Conservation (phyloP, 805 yeast genomes). For the Ogataea pilisensis region DNA sequence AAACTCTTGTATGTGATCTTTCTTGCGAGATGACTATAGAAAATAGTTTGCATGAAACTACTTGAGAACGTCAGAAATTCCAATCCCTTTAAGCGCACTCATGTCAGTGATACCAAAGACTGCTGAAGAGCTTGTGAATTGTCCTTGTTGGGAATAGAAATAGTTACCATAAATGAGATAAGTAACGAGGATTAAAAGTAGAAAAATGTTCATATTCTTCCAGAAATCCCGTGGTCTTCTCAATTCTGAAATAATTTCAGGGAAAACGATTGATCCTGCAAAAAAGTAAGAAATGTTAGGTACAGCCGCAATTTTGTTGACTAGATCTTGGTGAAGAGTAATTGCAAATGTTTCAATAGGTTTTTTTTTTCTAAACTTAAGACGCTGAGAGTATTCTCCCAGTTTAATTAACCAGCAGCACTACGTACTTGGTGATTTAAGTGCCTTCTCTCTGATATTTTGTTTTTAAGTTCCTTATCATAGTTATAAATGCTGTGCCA, state of each 20-base stretch:
- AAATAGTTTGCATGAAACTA: constrained; percentile 40
- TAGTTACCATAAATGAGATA: constrained; percentile 41
- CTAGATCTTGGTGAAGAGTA: constrained; percentile 15
- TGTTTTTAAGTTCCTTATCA: too few species aligned
- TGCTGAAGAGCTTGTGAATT: constrained; percentile 40
- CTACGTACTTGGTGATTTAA: constrained; percentile 18
- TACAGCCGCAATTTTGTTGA: constrained; percentile 34
- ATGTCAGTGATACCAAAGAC: constrained; percentile 37
- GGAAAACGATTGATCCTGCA: constrained; percentile 49
- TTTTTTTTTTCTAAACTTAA: constrained; percentile 14
- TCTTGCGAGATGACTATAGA: constrained; percentile 44
- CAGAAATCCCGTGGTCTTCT: constrained; percentile 44
- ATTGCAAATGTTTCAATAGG: constrained; percentile 10
- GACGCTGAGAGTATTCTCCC: constrained; percentile 16
- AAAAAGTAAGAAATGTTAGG: constrained; percentile 45
- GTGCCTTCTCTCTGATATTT: too few species aligned
- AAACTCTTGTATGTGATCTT: constrained; percentile 42
- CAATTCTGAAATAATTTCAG: constrained; percentile 47
- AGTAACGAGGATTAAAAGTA: constrained; percentile 34
- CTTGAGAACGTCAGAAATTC: constrained; percentile 35
- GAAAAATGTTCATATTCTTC: constrained; percentile 43
- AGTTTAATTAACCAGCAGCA: constrained; percentile 16
- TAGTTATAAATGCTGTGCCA: too few species aligned
- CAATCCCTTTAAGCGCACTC: constrained; percentile 31
- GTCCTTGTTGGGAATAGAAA: constrained; percentile 43